These are phyloP conservation scores for Suhomyces maxii DNA, from an alignment of 1,139 yeast genomes.

Conservation along the genomic window DNA sequence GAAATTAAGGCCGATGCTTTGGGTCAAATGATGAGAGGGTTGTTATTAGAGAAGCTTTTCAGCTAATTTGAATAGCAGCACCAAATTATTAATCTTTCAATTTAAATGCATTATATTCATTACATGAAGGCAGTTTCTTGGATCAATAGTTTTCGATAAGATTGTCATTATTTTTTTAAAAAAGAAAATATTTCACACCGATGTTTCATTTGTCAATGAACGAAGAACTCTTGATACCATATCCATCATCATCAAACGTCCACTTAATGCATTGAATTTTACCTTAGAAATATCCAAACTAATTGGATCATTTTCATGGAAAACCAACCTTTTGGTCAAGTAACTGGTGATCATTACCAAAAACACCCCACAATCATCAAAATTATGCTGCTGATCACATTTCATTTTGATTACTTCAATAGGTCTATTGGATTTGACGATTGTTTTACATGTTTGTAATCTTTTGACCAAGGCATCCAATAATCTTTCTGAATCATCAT, in stretches of 20 bases:
- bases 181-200: no score
- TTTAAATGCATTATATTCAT: no score
- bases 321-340: slow-evolving; percentile 22
- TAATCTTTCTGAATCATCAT: slow-evolving; percentile 21
- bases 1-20: slow-evolving; percentile 27
- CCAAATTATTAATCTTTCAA: no score
- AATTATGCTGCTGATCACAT: slow-evolving; percentile 46
- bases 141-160: no score
- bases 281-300: slow-evolving; percentile 28
- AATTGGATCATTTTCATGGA: slow-evolving; percentile 13
- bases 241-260: slow-evolving; percentile 21
- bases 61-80: slow-evolving; percentile 17
- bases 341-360: slow-evolving; percentile 42
- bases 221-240: slow-evolving; percentile 7
- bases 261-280: slow-evolving; percentile 33
- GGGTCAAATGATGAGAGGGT: slow-evolving; percentile 29
- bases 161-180: no score
- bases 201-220: no score
- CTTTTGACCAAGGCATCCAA: slow-evolving; percentile 25
- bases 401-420: slow-evolving; percentile 28
- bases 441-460: slow-evolving; percentile 23
- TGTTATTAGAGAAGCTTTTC: slow-evolving; percentile 27
- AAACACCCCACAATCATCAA: slow-evolving; percentile 50
- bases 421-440: slow-evolving; percentile 19
- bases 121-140: no score